Evolutionary conservation across 768 basidiomycete species (phyloP).

Genomic region (Hemileccinum impolitum): DNA sequence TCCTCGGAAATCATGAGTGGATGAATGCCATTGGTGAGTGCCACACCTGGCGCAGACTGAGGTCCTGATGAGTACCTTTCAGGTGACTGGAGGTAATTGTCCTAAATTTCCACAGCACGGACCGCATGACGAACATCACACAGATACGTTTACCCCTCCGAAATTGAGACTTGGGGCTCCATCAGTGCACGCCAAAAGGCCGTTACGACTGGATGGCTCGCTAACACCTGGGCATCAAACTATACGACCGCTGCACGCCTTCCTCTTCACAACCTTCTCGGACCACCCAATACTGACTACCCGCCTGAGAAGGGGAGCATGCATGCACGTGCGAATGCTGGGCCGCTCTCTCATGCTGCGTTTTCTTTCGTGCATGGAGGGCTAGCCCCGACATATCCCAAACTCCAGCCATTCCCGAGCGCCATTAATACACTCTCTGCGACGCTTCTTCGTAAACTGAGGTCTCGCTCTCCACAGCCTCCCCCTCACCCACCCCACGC

Average conservation of each 20-base stretch:
- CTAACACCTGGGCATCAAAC: slow-evolving; percentile 79
- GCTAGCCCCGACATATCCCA: slow-evolving; percentile 69
- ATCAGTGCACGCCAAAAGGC: slow-evolving; percentile 68
- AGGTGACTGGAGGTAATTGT: slow-evolving; percentile 82
- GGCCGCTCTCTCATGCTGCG: slow-evolving; percentile 71
- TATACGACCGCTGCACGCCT: slow-evolving; percentile 81
- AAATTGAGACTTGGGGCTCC: slow-evolving; percentile 80
- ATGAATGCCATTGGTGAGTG: slow-evolving; percentile 81
- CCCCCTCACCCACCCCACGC: slow-evolving; percentile 77
- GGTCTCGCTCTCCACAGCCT: slow-evolving; percentile 59
- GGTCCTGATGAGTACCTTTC: slow-evolving; percentile 13
- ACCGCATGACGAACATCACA: slow-evolving; percentile 6
- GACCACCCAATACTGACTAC: slow-evolving; percentile 62
- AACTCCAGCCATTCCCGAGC: slow-evolving; percentile 79
- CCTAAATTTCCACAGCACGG: background rate
- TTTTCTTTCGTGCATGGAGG: slow-evolving; percentile 95
- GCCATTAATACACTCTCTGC: slow-evolving; percentile 74
- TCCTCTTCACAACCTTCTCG: slow-evolving; percentile 70
- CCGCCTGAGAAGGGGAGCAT: slow-evolving; percentile 36
- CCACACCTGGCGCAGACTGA: slow-evolving; percentile 1
- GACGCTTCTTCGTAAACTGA: slow-evolving; percentile 68
- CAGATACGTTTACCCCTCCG: slow-evolving; percentile 82
- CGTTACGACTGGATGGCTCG: slow-evolving; percentile 73
- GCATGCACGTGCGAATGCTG: slow-evolving; percentile 31
- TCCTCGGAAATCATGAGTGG: slow-evolving; percentile 94